Evolutionary conservation across 2,329 filamentous ascomycete species (phyloP), one percentile per base, ranked within the genome.

Genomic region (Camptophora hylomeconis): DNA sequence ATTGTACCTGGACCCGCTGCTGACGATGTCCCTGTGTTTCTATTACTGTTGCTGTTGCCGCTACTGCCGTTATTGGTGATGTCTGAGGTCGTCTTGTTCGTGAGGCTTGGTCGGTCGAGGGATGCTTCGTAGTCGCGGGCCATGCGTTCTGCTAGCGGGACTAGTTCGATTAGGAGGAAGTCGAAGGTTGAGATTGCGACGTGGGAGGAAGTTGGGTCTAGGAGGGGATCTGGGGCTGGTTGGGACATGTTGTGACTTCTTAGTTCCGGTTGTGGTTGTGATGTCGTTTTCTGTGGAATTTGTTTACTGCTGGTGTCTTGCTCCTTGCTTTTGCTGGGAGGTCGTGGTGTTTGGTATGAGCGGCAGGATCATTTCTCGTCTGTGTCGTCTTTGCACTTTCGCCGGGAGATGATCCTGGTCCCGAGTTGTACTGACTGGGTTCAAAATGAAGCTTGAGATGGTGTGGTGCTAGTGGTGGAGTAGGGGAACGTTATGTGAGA

Each of bases 151-250:
- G 87, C 81, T 64, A 95, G 78, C 20, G 89, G 89, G 10, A 98
- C 89, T 31, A 98, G 72, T 61, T 98, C 89, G 51, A 95, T 95
- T 45, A 98, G 72, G 32, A 98, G 72, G 45, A 98, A 79, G 57
- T 98, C 89, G 46, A 98, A 74, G 52, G 80, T 84, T 26, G 87
- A 89, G 33, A 78, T 73, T 59, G 72, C 78, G 45, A 94, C 67
- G 58, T 86, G 80, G 36, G 74, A 72, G 34, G 80, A 78, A 35
- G 66, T 66, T 20, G 81, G 79, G 56, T 92, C 83, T 41, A 68
- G 69, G 35, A 74, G 63, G 54, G 76, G 79, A 61, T 72, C 77
- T 9, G 74, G 72, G 2, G 75, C 17, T 19, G 28, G n/a, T 21
- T 26, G 24, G 17, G 32, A 27, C 32, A 35, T 35, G 9, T 13